Evolutionary conservation across 495 filamentous ascomycete species (phyloP), one percentile per base, ranked within the genome.

Genomic region (Hapsidospora chrysogenum): DNA sequence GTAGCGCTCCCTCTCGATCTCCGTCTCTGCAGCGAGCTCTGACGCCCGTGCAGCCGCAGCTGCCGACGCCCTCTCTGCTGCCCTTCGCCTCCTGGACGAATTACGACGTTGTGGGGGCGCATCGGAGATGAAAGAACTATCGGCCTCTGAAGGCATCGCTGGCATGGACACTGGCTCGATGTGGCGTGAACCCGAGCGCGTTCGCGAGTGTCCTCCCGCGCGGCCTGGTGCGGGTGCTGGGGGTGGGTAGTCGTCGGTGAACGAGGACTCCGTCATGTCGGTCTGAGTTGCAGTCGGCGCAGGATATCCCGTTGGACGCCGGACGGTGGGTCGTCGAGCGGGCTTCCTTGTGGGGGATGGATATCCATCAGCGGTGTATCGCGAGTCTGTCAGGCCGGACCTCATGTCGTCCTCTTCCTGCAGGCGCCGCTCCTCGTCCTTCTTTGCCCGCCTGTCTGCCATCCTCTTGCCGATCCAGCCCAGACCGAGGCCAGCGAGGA

Each of bases 401-500:
- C 57, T 49, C 22, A 63, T 45, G 4, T 63, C 61, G 32, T 63
- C 57, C 32, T 65, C 66, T 29, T 67, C 54, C n/a, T 52, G 31
- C 11, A 74, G 46, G 7, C 68, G 62, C 38, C 79, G 74, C 23
- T 80, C 70, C 23, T 80, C 68, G 15, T 80, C 61, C 2, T 70
- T 66, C 21, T 75, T 72, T 11, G 80, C 33, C n/a, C 76, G 68
- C 9, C 69, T 60, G 31, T 70, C 69, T 23, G 66, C 74, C 45
- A 77, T 73, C 44, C 74, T 63, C 48, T 74, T 79, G 4, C 52
- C 74, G 52, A 56, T 70, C 52, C 43, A 82, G 54, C 48, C 78
- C 58, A 60, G 68, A 9, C 85, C 85, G 4, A 83, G 57, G 2
- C 71, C 73, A 21, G 76, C 69, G 18, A 70, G 50, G 9, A 89